Base-by-base conservation (phyloP, 805 yeast genomes). In the Maudiozyma saulgeensis region DNA sequence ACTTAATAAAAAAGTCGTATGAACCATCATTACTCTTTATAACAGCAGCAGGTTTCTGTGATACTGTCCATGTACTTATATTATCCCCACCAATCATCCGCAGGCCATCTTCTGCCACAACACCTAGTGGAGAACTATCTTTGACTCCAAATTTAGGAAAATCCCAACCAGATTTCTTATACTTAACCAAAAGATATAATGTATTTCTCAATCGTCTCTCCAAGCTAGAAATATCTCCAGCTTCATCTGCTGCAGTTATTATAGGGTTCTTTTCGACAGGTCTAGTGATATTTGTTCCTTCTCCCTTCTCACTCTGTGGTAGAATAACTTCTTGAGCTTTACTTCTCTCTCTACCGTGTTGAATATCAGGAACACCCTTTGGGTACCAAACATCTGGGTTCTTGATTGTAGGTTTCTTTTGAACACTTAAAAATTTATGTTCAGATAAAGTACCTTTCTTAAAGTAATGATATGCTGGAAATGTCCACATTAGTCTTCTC, bases 401-500 rank as follows among this genome's bases (percentile, higher is more conserved):
- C 53, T 80, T 79, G 38, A 80, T 75, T 4, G 81, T 78, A 7
- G 96, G 95, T 49, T 82, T 82, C 51, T 74, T 78, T 64, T 91
- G 96, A 31, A 83, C 82, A 57, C 80, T 79, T 47, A 82, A 69
- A 68, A 80, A 91, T 57, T 79, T 79, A 63, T 88, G 86, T 64
- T 88, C 96, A 3, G 96, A 80, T 53, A 93, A 73, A 1, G 97
- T 84, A 53, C 98, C 98, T 59, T 79, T 82, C 62, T 84, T 87
- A 72, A 82, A 93, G 70, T 90, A 93, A 64, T 81, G 90, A 78
- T 88, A 88, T 58, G 84, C 81, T 5, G 99, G 98, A 68, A 93
- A 93, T 0, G 98, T 89, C 96, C 96, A 89, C 96, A 90, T 89
- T 56, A 93, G 74, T 59, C 98, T 78, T 62, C 82, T 82, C 73